These are phyloP conservation scores for Vigna angularis DNA, from an alignment of 306 rosid genomes.

Conservation along the genomic window DNA sequence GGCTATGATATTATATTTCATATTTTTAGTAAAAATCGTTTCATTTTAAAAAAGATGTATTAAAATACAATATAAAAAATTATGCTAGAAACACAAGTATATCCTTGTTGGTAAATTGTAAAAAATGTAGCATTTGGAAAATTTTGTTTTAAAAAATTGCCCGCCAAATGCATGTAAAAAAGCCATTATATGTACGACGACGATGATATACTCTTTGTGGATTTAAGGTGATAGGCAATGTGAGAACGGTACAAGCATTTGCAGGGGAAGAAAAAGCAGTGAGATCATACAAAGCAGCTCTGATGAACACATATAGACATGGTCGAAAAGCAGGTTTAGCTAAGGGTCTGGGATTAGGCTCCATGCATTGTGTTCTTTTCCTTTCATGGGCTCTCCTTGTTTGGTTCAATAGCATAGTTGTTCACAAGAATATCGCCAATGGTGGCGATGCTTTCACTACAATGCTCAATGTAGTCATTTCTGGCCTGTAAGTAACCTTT, in stretches of 20 bases:
- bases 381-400: conserved; percentile 90
- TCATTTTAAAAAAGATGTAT: no score
- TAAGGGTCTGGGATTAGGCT: conserved; percentile 87
- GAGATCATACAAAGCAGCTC: conserved; percentile 70
- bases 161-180: no score
- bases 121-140: no score
- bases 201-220: neutral
- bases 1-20: no score
- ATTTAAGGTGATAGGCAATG: conserved; percentile 78
- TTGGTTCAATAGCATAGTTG: conserved; percentile 87
- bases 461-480: conserved; percentile 92
- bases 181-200: neutral
- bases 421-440: conserved; percentile 82
- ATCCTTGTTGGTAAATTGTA: no score
- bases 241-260: conserved; percentile 93
- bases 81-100: no score
- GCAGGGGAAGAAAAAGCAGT: conserved; percentile 86
- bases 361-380: conserved; percentile 84
- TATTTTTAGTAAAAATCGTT: no score
- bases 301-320: conserved; percentile 64
- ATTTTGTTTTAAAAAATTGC: no score
- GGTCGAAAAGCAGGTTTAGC: conserved; percentile 88
- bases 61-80: no score
- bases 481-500: conserved; percentile 77
- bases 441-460: conserved; percentile 95